Conservation (phyloP, 257 asterid species). For the Gentiana dahurica region DNA sequence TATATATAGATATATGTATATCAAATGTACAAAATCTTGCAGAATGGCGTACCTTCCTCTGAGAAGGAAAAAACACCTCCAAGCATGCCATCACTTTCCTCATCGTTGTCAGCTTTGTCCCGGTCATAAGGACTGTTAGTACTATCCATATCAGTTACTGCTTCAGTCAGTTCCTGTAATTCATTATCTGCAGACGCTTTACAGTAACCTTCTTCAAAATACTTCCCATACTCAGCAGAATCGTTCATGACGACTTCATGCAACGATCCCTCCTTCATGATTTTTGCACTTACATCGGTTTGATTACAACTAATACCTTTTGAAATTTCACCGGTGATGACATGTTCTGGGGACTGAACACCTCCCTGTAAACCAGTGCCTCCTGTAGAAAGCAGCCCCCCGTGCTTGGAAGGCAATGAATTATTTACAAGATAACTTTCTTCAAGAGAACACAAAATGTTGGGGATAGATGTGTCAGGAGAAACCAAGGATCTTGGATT, state of each 20-base stretch:
- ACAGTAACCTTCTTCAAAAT: slow-evolving; percentile 39
- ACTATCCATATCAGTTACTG: slow-evolving; percentile 19
- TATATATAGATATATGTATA: not conserved
- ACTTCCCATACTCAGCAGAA: slow-evolving; percentile 29
- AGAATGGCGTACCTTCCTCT: slow-evolving; percentile 25
- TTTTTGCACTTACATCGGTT: slow-evolving; percentile 27
- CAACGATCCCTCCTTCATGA: slow-evolving; percentile 22
- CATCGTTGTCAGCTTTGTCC: slow-evolving; percentile 30
- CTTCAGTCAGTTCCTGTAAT: slow-evolving; percentile 17
- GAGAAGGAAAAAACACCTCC: slow-evolving; percentile 44
- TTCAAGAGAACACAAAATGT: slow-evolving; percentile 16
- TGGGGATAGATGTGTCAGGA: slow-evolving; percentile 19
- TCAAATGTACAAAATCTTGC: not conserved
- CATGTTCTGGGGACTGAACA: slow-evolving; percentile 17
- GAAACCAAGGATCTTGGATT: slow-evolving; percentile 12
- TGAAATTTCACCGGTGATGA: slow-evolving; percentile 26
- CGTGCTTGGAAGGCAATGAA: slow-evolving; percentile 18
- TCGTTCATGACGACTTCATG: slow-evolving; percentile 33
- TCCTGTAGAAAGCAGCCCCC: slow-evolving; percentile 13
- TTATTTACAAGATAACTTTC: slow-evolving; percentile 27
- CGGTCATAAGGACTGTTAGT: slow-evolving; percentile 21
- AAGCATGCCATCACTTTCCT: slow-evolving; percentile 35
- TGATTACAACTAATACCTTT: slow-evolving; percentile 23
- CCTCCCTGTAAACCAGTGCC: slow-evolving; percentile 12
- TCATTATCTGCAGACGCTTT: slow-evolving; percentile 25